A percentile compares a stretch with the other conserved stretches of the same genome.
phyloP scores from a whole-genome alignment of 164 flowering plant genomes.

The Euptelea pleiosperma region DNA sequence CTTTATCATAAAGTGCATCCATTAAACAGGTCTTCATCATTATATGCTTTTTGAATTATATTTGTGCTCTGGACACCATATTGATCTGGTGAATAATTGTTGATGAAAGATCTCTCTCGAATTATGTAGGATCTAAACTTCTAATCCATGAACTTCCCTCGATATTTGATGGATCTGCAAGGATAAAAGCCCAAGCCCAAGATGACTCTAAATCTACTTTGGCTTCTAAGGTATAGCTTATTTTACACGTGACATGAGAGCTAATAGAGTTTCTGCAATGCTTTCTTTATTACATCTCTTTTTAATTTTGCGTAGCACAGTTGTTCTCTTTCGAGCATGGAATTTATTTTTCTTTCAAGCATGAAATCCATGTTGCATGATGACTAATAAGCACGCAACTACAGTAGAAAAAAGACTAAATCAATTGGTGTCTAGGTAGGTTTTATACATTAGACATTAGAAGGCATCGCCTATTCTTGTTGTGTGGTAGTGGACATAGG shows the following conservation, averaged over 20 bases:
- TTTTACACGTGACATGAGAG: background rate
- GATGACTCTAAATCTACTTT: conserved; percentile 83
- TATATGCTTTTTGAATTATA: background rate
- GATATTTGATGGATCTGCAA: conserved; percentile 87
- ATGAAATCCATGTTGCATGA: too few relatives aligned
- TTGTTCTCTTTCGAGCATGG: background rate
- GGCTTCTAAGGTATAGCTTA: conserved; percentile 75
- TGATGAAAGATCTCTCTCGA: background rate
- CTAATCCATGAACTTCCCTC: conserved; percentile 74
- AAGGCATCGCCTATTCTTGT: too few relatives aligned
- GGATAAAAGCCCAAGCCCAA: conserved; percentile 59
- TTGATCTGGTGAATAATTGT: too few relatives aligned
- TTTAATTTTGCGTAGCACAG: background rate
- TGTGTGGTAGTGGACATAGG: too few relatives aligned
- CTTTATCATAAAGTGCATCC: background rate
- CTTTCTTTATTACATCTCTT: background rate
- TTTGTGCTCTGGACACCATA: background rate
- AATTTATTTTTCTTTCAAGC: background rate
- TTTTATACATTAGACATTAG: too few relatives aligned
- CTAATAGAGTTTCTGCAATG: background rate
- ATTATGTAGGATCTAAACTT: conserved; percentile 67
- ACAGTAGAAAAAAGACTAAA: too few relatives aligned
- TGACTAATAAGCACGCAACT: too few relatives aligned
- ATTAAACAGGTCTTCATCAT: background rate
- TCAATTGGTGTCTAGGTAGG: too few relatives aligned